Conservation (phyloP, 148 eudicot species). For the Fagopyrum tataricum region DNA sequence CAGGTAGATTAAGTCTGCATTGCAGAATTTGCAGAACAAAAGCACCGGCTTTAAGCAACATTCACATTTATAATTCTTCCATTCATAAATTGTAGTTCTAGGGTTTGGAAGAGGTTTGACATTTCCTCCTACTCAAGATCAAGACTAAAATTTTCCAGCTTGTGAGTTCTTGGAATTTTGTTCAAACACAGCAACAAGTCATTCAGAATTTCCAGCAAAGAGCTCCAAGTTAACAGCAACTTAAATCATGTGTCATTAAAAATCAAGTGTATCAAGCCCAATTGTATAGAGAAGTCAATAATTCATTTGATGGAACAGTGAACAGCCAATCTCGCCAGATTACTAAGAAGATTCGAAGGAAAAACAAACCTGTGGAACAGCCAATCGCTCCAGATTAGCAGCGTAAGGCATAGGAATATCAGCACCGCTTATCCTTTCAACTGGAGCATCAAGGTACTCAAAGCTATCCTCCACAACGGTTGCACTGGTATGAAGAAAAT, state of each 20-base stretch:
- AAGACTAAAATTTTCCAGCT: background rate
- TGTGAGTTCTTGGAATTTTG: background rate
- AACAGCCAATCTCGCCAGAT: background rate
- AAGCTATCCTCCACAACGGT: constrained; percentile 87
- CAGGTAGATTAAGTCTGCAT: no score
- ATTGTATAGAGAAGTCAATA: no score
- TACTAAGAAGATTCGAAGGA: background rate
- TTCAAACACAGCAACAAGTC: background rate
- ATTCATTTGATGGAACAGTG: background rate
- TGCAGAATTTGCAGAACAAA: no score
- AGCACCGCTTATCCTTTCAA: constrained; percentile 81
- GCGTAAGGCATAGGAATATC: constrained; percentile 97
- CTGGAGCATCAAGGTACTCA: constrained; percentile 88
- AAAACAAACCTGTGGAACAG: constrained; percentile 73
- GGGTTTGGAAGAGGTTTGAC: background rate
- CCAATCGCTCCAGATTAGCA: constrained; percentile 84
- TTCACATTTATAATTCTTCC: background rate
- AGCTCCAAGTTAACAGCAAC: no score
- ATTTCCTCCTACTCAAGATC: background rate
- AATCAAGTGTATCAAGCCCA: no score
- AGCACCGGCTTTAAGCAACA: no score
- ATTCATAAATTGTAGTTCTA: background rate
- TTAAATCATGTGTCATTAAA: no score
- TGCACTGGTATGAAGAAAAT: constrained; percentile 38
- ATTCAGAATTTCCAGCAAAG: background rate